These are phyloP conservation scores for Amauroascus verrucosus DNA, from an alignment of 2,329 filamentous ascomycete genomes.

Conservation along the genomic window DNA sequence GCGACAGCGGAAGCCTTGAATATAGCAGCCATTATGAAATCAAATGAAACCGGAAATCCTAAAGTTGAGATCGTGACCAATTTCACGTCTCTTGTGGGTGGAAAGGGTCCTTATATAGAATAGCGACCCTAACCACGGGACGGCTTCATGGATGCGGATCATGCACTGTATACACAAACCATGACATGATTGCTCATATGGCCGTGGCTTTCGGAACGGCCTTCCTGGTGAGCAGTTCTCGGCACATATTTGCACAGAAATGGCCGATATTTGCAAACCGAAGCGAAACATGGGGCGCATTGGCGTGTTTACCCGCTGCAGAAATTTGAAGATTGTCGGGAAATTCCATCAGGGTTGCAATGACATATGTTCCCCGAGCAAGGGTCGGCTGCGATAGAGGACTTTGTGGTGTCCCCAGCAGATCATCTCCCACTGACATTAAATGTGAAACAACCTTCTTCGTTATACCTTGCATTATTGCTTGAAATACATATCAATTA, in stretches of 20 bases:
- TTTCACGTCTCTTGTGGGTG: background rate
- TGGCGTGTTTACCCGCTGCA: background rate
- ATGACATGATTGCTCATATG: background rate
- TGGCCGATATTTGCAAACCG: background rate
- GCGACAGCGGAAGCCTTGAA: background rate
- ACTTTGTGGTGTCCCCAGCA: background rate
- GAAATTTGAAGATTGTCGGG: background rate
- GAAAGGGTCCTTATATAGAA: too few species aligned
- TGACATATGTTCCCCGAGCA: background rate
- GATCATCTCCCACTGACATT: background rate
- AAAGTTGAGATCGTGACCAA: background rate
- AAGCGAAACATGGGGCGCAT: background rate
- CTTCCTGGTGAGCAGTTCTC: background rate
- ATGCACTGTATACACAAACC: background rate
- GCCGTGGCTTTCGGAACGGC: background rate
- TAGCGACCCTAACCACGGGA: background rate
- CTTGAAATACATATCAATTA: background rate
- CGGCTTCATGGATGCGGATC: background rate
- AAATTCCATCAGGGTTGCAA: constrained; percentile 5
- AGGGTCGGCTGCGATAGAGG: background rate
- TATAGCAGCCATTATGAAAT: background rate
- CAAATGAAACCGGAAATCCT: background rate
- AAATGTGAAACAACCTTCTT: background rate
- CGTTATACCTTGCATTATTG: background rate
- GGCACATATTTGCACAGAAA: background rate